A percentile compares a stretch with the other conserved stretches of the same genome.
Evolutionary conservation across 176 grass and related monocot species (phyloP).

Genomic region (Themeda triandra): DNA sequence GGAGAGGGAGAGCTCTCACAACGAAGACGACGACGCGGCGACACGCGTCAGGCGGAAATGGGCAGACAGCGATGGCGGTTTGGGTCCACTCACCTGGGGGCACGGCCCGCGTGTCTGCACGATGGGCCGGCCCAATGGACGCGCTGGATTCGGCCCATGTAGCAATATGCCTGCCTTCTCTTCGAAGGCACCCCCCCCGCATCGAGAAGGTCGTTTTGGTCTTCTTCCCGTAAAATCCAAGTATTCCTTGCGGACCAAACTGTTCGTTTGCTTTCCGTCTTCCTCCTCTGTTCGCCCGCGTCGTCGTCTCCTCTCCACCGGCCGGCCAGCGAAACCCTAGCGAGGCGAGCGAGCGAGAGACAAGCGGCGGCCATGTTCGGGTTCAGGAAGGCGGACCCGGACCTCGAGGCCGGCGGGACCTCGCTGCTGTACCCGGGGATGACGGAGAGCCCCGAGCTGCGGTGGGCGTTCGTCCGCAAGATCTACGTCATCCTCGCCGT

Average conservation of each 20-base stretch:
- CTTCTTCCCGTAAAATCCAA: background rate
- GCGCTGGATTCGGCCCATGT: background rate
- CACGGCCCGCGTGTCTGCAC: background rate
- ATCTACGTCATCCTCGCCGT: slow-evolving; percentile 82
- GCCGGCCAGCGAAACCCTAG: slow-evolving; percentile 22
- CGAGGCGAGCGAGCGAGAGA: background rate
- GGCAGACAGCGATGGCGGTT: background rate
- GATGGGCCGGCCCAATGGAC: background rate
- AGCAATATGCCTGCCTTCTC: slow-evolving; percentile 4
- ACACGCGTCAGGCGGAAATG: background rate
- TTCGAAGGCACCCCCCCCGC: background rate
- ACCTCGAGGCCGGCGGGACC: slow-evolving; percentile 45
- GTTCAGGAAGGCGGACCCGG: slow-evolving; percentile 38
- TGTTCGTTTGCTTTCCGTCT: background rate
- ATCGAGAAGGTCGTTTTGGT: background rate
- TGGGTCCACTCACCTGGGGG: background rate
- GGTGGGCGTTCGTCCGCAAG: slow-evolving; percentile 91
- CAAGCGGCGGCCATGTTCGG: slow-evolving; percentile 30
- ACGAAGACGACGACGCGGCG: background rate
- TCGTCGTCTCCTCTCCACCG: background rate
- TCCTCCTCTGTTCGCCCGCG: background rate
- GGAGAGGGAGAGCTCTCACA: background rate
- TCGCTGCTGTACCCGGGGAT: slow-evolving; percentile 68
- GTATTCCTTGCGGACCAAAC: background rate
- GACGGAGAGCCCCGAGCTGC: slow-evolving; percentile 72